Evolutionary conservation across 345 rosid species (phyloP), one percentile per base, ranked within the genome.

Genomic region (Geranium brycei): DNA sequence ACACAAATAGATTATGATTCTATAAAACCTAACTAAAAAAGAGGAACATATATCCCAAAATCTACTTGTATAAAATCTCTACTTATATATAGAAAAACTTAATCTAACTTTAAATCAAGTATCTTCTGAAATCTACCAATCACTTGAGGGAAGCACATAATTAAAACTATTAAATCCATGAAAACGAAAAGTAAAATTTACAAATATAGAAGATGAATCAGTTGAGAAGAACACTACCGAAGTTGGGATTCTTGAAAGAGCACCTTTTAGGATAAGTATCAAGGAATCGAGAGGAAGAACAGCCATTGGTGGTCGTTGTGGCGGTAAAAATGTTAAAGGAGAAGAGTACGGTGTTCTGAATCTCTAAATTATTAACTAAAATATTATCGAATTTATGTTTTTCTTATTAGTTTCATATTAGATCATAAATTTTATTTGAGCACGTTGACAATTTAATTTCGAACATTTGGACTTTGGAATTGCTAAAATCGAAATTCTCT

Each of bases 51-150:
- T 31, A 70, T 28, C 35, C 19, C 51, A 51, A 62, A 6, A 23
- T n/a, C 64, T 38, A 31, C 18, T 2, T 19, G 2, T 8, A 53
- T 16, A 53, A 8, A 74, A 70, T 70, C 74, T 69, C 74, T 59
- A 59, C 58, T 62, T 3, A 62, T 8, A 10, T 80, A 74, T 60
- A 78, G 76, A 71, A 83, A 72, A 38, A 78, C 76, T 17, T 67
- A 71, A 65, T 76, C 82, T 59, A 69, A 73, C 58, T 81, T 78
- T 47, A 80, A 62, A 51, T 79, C 80, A 60, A 78, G 57, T 74
- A 78, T 69, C 77, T 68, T 76, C 74, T 60, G 81, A 70, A 83
- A 80, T 59, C 83, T 82, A 60, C 83, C 87, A 72, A 80, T 78
- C 60, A 78, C 70, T 56, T 81, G 80, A 31, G 79, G 78, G 61